These are phyloP conservation scores for Fusarium sp. DNA, from an alignment of 2,329 filamentous ascomycete genomes.

Conservation along the genomic window DNA sequence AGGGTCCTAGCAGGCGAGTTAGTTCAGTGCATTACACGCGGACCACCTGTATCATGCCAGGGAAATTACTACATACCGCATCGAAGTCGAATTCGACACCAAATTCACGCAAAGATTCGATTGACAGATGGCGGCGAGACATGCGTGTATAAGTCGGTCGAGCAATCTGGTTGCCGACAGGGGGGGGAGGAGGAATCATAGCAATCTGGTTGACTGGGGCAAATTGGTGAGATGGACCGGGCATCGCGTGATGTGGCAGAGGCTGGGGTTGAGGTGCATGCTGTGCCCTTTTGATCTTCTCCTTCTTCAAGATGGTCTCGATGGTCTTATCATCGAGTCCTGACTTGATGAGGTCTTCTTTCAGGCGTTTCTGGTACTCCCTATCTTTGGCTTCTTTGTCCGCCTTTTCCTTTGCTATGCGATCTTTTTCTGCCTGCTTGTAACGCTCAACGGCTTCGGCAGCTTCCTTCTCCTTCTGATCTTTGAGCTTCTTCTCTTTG, in stretches of 20 bases:
- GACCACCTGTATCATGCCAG: background rate
- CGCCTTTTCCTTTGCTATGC: slow-evolving; percentile 60
- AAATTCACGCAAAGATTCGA: slow-evolving; percentile 70
- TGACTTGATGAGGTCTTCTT: slow-evolving; percentile 69
- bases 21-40: slow-evolving; percentile 44
- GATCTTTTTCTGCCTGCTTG: slow-evolving; percentile 62
- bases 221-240: slow-evolving; percentile 16
- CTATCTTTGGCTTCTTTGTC: slow-evolving; percentile 58
- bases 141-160: slow-evolving; percentile 74
- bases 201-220: slow-evolving; percentile 18
- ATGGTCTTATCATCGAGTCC: slow-evolving; percentile 72
- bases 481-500: slow-evolving; percentile 62
- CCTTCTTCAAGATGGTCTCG: slow-evolving; percentile 69
- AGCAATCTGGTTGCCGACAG: slow-evolving; percentile 21
- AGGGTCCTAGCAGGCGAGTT: slow-evolving; percentile 65
- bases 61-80: slow-evolving; percentile 57
- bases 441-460: slow-evolving; percentile 65
- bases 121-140: slow-evolving; percentile 70
- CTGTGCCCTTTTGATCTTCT: slow-evolving; percentile 59
- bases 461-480: slow-evolving; percentile 64
- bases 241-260: slow-evolving; percentile 22
- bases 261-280: slow-evolving; percentile 18
- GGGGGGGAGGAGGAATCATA: slow-evolving; percentile 5
- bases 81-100: slow-evolving; percentile 71
- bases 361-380: slow-evolving; percentile 68